Conservation (phyloP, 2,329 filamentous ascomycete genomes). For the Hypoxylon sp. region DNA sequence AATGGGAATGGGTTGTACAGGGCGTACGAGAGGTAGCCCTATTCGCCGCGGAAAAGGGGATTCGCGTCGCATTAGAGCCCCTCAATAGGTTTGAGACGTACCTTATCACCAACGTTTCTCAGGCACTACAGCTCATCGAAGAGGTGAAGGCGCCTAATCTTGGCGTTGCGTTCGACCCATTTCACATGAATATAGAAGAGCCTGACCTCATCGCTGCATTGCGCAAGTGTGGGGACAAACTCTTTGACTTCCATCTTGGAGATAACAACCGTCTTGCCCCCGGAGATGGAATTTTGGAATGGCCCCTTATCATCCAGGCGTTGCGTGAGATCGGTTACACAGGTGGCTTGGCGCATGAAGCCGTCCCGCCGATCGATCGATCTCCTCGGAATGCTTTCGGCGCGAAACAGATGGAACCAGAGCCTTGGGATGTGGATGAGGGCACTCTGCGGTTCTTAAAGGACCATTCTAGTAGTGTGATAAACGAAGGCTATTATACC, state of each 20-base stretch:
- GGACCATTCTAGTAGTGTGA: constrained; percentile 42
- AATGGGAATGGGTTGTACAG: constrained; percentile 44
- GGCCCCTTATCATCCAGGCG: constrained; percentile 38
- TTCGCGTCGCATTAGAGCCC: constrained; percentile 41
- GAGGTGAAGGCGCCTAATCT: constrained; percentile 36
- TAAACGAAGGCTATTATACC: constrained; percentile 42
- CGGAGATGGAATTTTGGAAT: constrained; percentile 41
- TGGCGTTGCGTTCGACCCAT: constrained; percentile 42
- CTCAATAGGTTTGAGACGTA: constrained; percentile 47
- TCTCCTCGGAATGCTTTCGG: constrained; percentile 35
- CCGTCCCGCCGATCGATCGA: constrained; percentile 43
- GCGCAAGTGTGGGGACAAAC: constrained; percentile 31
- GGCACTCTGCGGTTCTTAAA: constrained; percentile 44
- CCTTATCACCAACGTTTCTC: constrained; percentile 39
- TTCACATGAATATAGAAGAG: constrained; percentile 45
- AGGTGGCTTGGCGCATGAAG: constrained; percentile 39
- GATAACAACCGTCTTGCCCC: constrained; percentile 43
- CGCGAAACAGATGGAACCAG: constrained; percentile 36
- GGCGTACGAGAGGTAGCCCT: constrained; percentile 37
- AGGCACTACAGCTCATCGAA: constrained; percentile 38
- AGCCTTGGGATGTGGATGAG: constrained; percentile 38
- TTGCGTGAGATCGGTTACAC: constrained; percentile 41
- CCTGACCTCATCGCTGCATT: constrained; percentile 38
- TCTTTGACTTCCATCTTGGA: constrained; percentile 43
- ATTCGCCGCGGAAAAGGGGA: constrained; percentile 30